Base-by-base conservation (phyloP, 1,284 basidiomycete genomes). In the Coriolopsis trogii region DNA sequence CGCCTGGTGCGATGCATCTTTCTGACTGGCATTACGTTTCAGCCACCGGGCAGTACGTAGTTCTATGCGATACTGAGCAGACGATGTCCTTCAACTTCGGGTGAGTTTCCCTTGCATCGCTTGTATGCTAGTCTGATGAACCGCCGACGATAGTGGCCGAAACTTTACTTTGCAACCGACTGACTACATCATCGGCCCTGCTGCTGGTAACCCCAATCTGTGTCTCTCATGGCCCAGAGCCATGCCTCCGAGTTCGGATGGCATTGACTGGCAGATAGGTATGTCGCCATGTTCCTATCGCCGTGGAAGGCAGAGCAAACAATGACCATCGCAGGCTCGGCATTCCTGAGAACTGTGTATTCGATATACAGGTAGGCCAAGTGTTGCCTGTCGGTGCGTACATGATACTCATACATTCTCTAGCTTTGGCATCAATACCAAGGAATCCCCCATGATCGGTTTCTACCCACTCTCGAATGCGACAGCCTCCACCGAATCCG, bases 251-350 rank as follows among this genome's bases (percentile, higher is more conserved):
- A 84, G 77, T 45, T 67, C 84, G 10, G 87, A 92, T 67, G 92
- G 91, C 3, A 80, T 95, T 37, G 91, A 93, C 66, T 95, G 93
- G 93, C 88, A 93, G 67, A 74, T 95, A 49, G 86, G 86, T 82
- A 63, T 18, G 62, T 28, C 10, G 46, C n/a, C 44, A 21, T 21
- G n/a, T 25, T n/a, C 46, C 46, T 25, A 36, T 26, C 31, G 13
- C 13, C 36, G n/a, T 23, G 18, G 38, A 8, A 6, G 13, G 9
- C 23, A 15, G n/a, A 12, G 15, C 9, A 13, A 3, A 36, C 7
- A 3, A 6, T 2, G 9, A 21, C 23, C 9, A 2, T 34, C 21
- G 31, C 7, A 76, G 91, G 91, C n/a, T 74, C 82, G 3, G 79
- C 89, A 0, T 95, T 95, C 68, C 66, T 95, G 51, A 79, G 85